Evolutionary conservation across 331 rosid species (phyloP), one percentile per base, ranked within the genome.

Genomic region (Stylosanthes scabra): DNA sequence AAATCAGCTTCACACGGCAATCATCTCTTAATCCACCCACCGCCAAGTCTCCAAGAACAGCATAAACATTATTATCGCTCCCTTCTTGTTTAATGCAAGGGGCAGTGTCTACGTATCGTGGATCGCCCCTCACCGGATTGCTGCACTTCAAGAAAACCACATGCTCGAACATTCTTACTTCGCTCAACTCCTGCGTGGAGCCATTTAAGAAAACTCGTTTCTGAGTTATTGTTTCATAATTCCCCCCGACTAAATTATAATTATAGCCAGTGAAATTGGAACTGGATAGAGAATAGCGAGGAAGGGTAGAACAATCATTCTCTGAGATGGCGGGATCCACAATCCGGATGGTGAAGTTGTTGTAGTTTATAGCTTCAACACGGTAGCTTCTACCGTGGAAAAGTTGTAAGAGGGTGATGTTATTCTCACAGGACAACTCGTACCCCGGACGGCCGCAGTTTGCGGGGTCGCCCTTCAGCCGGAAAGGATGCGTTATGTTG

Each of bases 281-380:
- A 0, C 0, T 0, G 27, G 13, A 11, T 31, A 76, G 54, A 12
- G 41, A 54, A 58, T 76, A 51, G 39, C 14, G 68, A 51, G 80
- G 80, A 52, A 59, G 8, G 14, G 72, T 52, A 12, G 74, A 74
- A 62, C 71, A n/a, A 31, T 42, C 52, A 27, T 3, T 15, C 2
- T 2, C 45, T 34, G 46, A 46, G 60, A 78, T 49, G 7, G 8
- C 75, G 1, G 77, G 62, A 60, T 83, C 83, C 2, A 63, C 54
- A 9, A 83, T 0, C 25, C 83, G 46, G 31, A 83, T 70, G 0
- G 72, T 74, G 52, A 1, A 52, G 68, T 64, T 45, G 3, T 6
- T 11, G 83, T 82, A 82, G 71, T 74, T 31, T 47, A 82, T 78
- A 56, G 12, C 59, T 7, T 15, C n/a, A 8, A 83, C 86, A 7